Base-by-base conservation (phyloP, 164 flowering plant species). In the Buxus sempervirens region DNA sequence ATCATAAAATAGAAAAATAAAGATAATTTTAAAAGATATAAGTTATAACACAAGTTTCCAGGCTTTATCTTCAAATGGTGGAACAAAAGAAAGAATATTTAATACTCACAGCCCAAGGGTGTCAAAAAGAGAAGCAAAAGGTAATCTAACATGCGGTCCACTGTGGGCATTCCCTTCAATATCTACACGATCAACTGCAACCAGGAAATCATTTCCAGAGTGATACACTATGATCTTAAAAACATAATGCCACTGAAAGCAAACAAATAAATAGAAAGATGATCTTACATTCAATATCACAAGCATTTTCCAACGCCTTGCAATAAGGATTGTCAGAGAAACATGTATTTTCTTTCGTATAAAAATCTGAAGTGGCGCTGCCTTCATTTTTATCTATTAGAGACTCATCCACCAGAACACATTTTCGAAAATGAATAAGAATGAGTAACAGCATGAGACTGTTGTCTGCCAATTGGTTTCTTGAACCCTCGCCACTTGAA, bases 91-190 rank as follows among this genome's bases (percentile, higher is more conserved):
- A 22, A 55, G n/a, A 51, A 3, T 32, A 32, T 32, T 4, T 38
- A 54, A 58, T 45, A 83, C 97, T 91, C 75, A 96, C 98, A 75
- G 75, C 79, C 94, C 98, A 79, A 92, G 90, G 57, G 97, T 85
- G 79, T 96, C 98, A 83, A 85, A 96, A 28, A 92, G 79, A 74
- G 96, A 78, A 63, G 99, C 97, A 80, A 96, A 96, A 41, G 98
- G 89, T 69, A 96, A 70, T 75, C 92, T 87, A 62, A 88, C 88
- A 73, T 82, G 73, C 54, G 88, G 88, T 64, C 89, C 97, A 83
- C 58, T 79, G 54, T 80, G 84, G 60, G 88, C 89, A 80, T 86
- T 89, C 45, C 93, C 93, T 79, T 89, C 99, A 60, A 86, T 66
- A 83, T 92, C 93, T 5, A 75, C 74, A 23, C 89, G 92, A 78